A percentile compares a stretch with the other conserved stretches of the same genome.
Conservation (phyloP, 495 filamentous ascomycete species). For the Chaetomium tenue region DNA sequence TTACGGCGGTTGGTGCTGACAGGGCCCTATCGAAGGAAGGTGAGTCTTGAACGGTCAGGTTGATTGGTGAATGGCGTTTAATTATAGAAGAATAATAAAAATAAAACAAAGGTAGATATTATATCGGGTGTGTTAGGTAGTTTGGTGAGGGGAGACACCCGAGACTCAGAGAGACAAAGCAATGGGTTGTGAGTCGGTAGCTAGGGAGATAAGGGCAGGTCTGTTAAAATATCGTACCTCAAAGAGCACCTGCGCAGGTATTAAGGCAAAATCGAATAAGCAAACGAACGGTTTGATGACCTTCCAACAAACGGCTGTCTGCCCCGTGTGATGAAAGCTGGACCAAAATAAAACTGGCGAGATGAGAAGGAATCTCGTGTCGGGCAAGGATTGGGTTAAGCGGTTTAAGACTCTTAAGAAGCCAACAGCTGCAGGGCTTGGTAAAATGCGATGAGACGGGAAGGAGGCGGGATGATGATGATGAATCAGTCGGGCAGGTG, state of each 20-base stretch:
- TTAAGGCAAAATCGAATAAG: background rate
- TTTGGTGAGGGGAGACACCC: background rate
- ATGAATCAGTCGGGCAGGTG: background rate
- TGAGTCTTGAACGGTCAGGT: background rate
- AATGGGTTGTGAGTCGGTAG: background rate
- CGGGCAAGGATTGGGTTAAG: conserved; percentile 21
- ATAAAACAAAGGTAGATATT: background rate
- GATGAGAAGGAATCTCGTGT: conserved; percentile 2
- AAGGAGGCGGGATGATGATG: background rate
- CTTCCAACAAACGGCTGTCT: background rate
- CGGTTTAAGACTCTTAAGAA: background rate
- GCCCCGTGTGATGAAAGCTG: background rate
- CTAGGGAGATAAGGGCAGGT: background rate
- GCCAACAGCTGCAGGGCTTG: conserved; percentile 1
- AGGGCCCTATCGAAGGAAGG: background rate
- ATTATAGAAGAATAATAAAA: background rate
- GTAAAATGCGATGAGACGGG: background rate
- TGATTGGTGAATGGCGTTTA: background rate
- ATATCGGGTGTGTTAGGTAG: background rate
- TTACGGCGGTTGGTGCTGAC: background rate
- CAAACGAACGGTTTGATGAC: background rate
- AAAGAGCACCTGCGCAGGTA: background rate
- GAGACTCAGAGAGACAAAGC: background rate
- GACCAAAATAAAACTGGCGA: background rate
- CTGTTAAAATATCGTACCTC: conserved; percentile 8